Evolutionary conservation across 768 basidiomycete genomes (phyloP).

Genomic region (Lyophyllum decastes): DNA sequence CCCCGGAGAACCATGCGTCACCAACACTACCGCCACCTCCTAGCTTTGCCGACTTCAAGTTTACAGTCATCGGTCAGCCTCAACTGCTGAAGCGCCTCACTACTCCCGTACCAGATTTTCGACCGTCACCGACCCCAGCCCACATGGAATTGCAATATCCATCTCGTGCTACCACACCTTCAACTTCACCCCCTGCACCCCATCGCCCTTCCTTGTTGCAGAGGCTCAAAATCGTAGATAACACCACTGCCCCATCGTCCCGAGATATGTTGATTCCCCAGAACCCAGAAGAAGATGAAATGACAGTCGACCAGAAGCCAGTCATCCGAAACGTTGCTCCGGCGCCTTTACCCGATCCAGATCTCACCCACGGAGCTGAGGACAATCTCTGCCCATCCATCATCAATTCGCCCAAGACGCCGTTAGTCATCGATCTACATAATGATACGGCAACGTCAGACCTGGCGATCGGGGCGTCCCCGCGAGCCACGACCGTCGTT

Average conservation of each 20-base stretch:
- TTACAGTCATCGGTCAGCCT: conserved; percentile 11
- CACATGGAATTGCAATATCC: conserved; percentile 11
- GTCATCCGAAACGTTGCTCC: background rate
- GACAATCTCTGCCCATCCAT: background rate
- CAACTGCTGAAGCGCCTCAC: conserved; percentile 9
- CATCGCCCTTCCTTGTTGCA: conserved; percentile 3
- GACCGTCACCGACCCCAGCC: conserved; percentile 5
- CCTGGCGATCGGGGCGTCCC: background rate
- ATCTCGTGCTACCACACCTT: conserved; percentile 1
- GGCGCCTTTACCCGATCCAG: background rate
- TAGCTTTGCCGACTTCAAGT: conserved; percentile 12
- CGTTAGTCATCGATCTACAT: background rate
- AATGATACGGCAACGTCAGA: background rate
- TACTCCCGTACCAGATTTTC: conserved; percentile 3
- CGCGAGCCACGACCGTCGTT: background rate
- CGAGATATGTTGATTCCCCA: background rate
- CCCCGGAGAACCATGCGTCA: background rate
- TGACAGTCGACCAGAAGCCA: conserved; percentile 3
- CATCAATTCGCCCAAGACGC: background rate
- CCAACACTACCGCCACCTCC: conserved; percentile 4
- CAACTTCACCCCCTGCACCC: background rate
- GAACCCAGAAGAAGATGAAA: background rate
- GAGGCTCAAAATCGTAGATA: conserved; percentile 3
- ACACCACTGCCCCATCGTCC: background rate
- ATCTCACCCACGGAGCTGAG: background rate